These are phyloP conservation scores for Boletus pseudopeckii DNA, from an alignment of 768 basidiomycete genomes.

Conservation along the genomic window DNA sequence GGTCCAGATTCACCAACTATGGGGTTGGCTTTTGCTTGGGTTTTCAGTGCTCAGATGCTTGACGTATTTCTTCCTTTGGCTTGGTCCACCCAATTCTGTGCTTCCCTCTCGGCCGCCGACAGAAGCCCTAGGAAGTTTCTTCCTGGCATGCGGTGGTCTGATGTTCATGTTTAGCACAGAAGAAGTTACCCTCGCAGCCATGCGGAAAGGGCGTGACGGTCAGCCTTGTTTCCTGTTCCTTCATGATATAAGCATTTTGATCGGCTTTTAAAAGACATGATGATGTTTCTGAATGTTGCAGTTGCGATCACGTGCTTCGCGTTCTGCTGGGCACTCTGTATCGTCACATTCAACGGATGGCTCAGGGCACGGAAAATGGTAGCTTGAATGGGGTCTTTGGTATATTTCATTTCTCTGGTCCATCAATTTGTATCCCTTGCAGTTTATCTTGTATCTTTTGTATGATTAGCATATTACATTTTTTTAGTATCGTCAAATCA, in stretches of 20 bases:
- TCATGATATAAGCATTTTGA: slow-evolving; percentile 2
- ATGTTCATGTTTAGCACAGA: slow-evolving; percentile 89
- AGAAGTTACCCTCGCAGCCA: slow-evolving; percentile 85
- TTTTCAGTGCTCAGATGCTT: slow-evolving; percentile 78
- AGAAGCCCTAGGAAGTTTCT: slow-evolving; percentile 85
- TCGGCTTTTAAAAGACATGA: slow-evolving; percentile 51
- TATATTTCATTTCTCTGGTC: background rate
- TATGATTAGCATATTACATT: background rate
- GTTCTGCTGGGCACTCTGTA: slow-evolving; percentile 76
- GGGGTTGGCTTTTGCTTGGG: slow-evolving; percentile 83
- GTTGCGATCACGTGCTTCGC: slow-evolving; percentile 84
- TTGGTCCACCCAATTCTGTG: slow-evolving; percentile 76
- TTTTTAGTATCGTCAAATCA: background rate
- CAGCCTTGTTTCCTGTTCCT: slow-evolving; percentile 19
- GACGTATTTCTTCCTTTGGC: slow-evolving; percentile 95
- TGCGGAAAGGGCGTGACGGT: slow-evolving; percentile 87
- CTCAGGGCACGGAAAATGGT: slow-evolving; percentile 46
- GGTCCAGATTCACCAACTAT: slow-evolving; percentile 87
- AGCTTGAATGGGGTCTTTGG: background rate
- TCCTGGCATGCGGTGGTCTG: slow-evolving; percentile 83
- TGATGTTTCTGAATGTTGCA: slow-evolving; percentile 86
- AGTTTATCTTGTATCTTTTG: background rate
- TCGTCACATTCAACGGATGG: slow-evolving; percentile 84
- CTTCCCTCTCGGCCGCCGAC: slow-evolving; percentile 92
- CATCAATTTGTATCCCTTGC: background rate